Percentiles rank a stretch among this genome's conserved stretches.
These are phyloP conservation scores for Cyclotella distinguenda DNA, from an alignment of 108 stramenopile species.

Conservation along the genomic window DNA sequence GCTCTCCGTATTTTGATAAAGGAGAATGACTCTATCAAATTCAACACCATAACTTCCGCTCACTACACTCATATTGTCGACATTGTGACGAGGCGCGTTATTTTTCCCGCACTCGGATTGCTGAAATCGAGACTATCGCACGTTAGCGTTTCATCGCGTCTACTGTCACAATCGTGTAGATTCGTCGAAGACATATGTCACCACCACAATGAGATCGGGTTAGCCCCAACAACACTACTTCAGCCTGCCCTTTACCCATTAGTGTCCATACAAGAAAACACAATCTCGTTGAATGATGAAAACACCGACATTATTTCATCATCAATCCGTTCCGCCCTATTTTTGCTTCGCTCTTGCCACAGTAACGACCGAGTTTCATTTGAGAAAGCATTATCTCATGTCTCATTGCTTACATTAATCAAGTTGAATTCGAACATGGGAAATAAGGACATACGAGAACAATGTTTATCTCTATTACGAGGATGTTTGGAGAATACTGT, in stretches of 20 bases:
- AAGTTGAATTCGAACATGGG: slow-evolving; percentile 2
- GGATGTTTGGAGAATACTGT: slow-evolving; percentile 45
- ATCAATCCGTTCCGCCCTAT: slow-evolving; percentile 30
- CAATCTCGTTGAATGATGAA: slow-evolving; percentile 1
- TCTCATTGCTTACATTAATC: slow-evolving; percentile 36
- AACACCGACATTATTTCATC: slow-evolving; percentile 22
- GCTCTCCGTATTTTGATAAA: slow-evolving; percentile 26
- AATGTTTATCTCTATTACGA: slow-evolving; percentile 45
- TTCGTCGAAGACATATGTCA: slow-evolving; percentile 39
- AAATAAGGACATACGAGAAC: slow-evolving; percentile 14
- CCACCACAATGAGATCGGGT: slow-evolving; percentile 1
- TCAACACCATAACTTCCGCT: neutral
- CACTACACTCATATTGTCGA: slow-evolving; percentile 21
- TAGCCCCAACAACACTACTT: slow-evolving; percentile 30
- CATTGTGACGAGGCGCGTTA: slow-evolving; percentile 27
- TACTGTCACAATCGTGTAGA: slow-evolving; percentile 33
- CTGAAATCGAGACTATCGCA: neutral
- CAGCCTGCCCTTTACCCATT: slow-evolving; percentile 48
- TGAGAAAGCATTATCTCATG: slow-evolving; percentile 51
- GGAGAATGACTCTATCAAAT: slow-evolving; percentile 1
- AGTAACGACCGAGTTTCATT: slow-evolving; percentile 12
- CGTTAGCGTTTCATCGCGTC: neutral
- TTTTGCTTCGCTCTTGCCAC: slow-evolving; percentile 15
- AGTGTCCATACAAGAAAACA: slow-evolving; percentile 41
- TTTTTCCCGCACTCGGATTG: slow-evolving; percentile 20